Conservation (phyloP, 192 early-diverging fungal genomes). For the Umbelopsis vinacea region DNA sequence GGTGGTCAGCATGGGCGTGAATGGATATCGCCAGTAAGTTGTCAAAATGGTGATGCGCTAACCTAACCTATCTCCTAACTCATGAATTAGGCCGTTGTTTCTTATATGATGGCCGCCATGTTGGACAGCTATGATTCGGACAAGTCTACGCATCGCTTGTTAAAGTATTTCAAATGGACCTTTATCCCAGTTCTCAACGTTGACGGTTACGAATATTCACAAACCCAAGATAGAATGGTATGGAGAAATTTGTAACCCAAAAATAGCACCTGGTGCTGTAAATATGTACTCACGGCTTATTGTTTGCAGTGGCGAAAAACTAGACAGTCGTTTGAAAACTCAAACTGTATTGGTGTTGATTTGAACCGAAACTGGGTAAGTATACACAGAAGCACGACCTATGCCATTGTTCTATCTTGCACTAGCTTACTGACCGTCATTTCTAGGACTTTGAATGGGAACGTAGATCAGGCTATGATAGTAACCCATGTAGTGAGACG, state of each 20-base stretch:
- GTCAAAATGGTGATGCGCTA: not conserved
- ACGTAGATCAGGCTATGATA: conserved; percentile 18
- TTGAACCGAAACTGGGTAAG: conserved; percentile 28
- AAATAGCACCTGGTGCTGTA: not conserved
- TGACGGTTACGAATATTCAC: conserved; percentile 50
- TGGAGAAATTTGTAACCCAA: not conserved
- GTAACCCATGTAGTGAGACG: conserved; percentile 47
- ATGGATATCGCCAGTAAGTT: conserved; percentile 5
- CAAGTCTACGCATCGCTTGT: conserved; percentile 38
- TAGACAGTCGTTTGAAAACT: conserved; percentile 42
- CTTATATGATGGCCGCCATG: conserved; percentile 46
- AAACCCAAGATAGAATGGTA: conserved; percentile 32
- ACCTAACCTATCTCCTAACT: not conserved
- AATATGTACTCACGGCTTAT: not conserved
- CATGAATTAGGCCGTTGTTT: conserved; percentile 40
- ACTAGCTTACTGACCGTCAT: not conserved
- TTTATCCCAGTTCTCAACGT: conserved; percentile 52
- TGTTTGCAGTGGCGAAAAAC: conserved; percentile 54
- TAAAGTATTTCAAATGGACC: conserved; percentile 47
- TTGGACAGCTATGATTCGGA: conserved; percentile 34
- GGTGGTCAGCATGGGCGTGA: conserved; percentile 31
- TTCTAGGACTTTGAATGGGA: conserved; percentile 47
- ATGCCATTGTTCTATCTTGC: not conserved
- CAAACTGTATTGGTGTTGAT: conserved; percentile 44
- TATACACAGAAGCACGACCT: too few relatives aligned